Evolutionary conservation across 495 filamentous ascomycete species (phyloP), one percentile per base, ranked within the genome.

Genomic region (Penicillium robsamsonii): DNA sequence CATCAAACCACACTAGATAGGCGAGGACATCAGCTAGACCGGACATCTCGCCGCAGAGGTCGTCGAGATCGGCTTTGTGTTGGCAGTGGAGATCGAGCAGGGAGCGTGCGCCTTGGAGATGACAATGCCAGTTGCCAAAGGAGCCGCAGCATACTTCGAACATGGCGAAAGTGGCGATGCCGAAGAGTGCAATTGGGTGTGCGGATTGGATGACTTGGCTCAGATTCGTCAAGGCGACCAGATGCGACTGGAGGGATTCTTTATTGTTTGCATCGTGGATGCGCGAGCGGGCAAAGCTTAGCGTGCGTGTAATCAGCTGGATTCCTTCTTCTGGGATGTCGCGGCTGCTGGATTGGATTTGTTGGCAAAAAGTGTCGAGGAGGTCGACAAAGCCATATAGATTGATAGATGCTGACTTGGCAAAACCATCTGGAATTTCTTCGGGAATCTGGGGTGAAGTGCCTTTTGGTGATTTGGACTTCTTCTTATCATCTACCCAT

Each of bases 1-100:
- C 63, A 44, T 72, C 70, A 41, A 69, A 72, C 70, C 70, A 72
- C 1, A 71, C 63, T 1, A 72, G 62, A 37, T 69, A 68, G 15
- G 66, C 62, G 9, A 72, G 56, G 2, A 72, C 60, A 35, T 72
- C 62, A 4, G 56, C 59, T 2, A 70, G 46, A 5, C 68, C 70
- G 0, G 64, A 58, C 4, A 71, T 63, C 18, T 56, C 61, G 0
- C 37, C 33, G 12, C 60, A 58, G 3, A 72, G 56, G 4, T 18
- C 25, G 41, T 70, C 64, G 15, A 72, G 51, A 5, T 71, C 60
- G 13, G 46, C 44, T 31, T 64, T 67, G 46, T 61, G 58, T 3
- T 49, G 58, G 46, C 70, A 72, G 44, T 72, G 70, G 6, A 69
- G 56, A 43, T 72, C 70, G 1, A 72, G 64, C 15, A 72, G 50